Evolutionary conservation across 2,329 filamentous ascomycete genomes (phyloP).

Genomic region (Xylaria multiplex): DNA sequence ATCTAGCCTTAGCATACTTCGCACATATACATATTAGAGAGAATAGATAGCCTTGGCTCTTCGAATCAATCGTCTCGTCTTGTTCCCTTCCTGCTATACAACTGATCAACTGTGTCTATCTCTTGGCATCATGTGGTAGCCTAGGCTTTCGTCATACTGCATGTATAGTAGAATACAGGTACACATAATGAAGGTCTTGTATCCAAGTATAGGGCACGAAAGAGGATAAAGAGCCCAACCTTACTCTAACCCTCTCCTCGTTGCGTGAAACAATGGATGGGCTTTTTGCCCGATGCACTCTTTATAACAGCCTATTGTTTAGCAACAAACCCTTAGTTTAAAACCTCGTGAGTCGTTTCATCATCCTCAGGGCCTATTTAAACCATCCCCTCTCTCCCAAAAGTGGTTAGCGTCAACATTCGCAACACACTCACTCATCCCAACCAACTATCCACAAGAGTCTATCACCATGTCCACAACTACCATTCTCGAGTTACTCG

Average conservation of each 20-base stretch:
- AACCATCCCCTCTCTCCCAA: no score
- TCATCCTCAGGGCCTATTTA: background rate
- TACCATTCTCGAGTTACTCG: background rate
- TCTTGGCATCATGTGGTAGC: background rate
- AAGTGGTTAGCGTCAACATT: background rate
- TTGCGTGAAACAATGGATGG: background rate
- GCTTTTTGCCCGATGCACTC: background rate
- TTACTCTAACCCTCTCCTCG: background rate
- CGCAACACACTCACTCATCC: background rate
- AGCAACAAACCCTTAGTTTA: background rate
- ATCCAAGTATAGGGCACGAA: background rate
- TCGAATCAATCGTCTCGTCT: background rate
- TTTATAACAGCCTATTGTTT: background rate
- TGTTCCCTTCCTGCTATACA: background rate
- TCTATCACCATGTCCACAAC: background rate
- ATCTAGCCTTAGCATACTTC: background rate
- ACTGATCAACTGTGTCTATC: no score
- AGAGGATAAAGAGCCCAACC: background rate
- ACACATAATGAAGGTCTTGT: background rate
- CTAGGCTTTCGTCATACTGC: background rate
- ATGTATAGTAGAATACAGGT: background rate
- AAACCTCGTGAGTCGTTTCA: background rate
- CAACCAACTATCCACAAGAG: background rate
- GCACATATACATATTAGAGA: conserved; percentile 13
- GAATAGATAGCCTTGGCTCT: conserved; percentile 23